phyloP scores from a whole-genome alignment of 192 early-diverging fungal species.

The Linnemannia elongata region DNA sequence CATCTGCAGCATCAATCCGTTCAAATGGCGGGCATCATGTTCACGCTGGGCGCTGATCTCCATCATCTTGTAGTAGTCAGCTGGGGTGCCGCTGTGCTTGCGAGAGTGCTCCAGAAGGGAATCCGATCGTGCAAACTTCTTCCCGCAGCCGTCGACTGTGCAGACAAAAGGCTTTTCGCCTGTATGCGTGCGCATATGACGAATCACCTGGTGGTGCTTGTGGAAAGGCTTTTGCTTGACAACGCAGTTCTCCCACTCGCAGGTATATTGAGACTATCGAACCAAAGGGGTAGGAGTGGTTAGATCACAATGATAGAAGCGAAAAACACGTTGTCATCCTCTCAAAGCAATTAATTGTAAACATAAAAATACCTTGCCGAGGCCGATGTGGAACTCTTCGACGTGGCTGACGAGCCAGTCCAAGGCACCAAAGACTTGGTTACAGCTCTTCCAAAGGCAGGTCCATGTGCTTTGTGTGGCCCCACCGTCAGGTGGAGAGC shows the following conservation, averaged over 20 bases:
- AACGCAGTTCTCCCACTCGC: constrained; percentile 66
- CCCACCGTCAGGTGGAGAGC: constrained; percentile 20
- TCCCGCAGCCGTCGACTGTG: constrained; percentile 72
- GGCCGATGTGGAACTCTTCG: constrained; percentile 67
- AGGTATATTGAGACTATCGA: constrained; percentile 61
- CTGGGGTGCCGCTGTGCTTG: constrained; percentile 62
- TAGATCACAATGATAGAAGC: not conserved
- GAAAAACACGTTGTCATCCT: not conserved
- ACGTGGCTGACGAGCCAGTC: constrained; percentile 69
- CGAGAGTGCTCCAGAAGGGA: constrained; percentile 76
- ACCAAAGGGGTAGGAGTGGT: not conserved
- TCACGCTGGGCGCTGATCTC: constrained; percentile 47
- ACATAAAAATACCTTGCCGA: constrained; percentile 63
- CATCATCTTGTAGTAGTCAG: constrained; percentile 53
- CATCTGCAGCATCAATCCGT: constrained; percentile 46
- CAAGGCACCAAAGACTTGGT: constrained; percentile 56
- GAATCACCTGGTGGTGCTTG: constrained; percentile 79
- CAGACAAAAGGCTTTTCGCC: constrained; percentile 84
- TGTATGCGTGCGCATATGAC: constrained; percentile 82
- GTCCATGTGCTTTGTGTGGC: constrained; percentile 46
- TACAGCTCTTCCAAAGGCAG: constrained; percentile 68
- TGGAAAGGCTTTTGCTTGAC: constrained; percentile 75
- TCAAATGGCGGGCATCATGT: constrained; percentile 52
- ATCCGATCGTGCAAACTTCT: constrained; percentile 83
- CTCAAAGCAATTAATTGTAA: not conserved